A percentile compares a stretch with the other conserved stretches of the same genome.
phyloP scores from a whole-genome alignment of 176 grass and related monocot genomes.

The Lolium multiflorum region DNA sequence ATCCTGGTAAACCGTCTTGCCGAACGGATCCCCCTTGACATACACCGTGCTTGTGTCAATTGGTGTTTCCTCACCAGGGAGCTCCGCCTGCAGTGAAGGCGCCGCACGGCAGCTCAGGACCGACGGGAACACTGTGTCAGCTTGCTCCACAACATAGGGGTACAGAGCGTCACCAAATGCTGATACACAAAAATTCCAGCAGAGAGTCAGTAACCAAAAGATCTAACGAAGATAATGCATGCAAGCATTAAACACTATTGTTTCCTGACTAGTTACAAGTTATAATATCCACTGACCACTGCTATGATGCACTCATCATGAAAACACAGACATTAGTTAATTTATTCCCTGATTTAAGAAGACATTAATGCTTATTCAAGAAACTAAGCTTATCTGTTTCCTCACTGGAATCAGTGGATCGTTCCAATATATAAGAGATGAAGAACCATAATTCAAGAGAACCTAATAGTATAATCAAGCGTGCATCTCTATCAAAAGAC shows the following conservation, averaged over 20 bases:
- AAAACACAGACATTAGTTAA: not conserved
- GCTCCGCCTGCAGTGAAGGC: not conserved
- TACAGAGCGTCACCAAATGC: not conserved
- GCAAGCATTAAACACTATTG: not conserved
- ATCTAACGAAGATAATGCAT: not conserved
- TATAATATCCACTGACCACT: not conserved
- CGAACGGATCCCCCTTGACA: not conserved
- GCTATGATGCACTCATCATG: not conserved
- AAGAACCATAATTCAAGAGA: not conserved
- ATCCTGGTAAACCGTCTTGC: not conserved
- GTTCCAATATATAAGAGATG: not conserved
- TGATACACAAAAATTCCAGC: constrained; percentile 6
- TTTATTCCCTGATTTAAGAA: constrained; percentile 23
- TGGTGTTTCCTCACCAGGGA: not conserved
- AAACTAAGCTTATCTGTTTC: not conserved
- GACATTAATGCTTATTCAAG: not conserved
- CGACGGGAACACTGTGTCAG: constrained; percentile 14
- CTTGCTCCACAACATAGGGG: not conserved
- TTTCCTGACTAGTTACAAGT: not conserved
- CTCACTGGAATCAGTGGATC: not conserved
- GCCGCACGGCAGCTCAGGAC: not conserved
- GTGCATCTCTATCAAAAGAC: not conserved
- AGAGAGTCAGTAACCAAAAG: not conserved
- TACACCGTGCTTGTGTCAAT: not conserved
- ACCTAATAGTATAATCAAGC: not conserved